Percentiles rank a stretch among this genome's conserved stretches.
These are phyloP conservation scores for Globisporangium nagaii DNA, from an alignment of 352 stramenopile species.

Conservation along the genomic window DNA sequence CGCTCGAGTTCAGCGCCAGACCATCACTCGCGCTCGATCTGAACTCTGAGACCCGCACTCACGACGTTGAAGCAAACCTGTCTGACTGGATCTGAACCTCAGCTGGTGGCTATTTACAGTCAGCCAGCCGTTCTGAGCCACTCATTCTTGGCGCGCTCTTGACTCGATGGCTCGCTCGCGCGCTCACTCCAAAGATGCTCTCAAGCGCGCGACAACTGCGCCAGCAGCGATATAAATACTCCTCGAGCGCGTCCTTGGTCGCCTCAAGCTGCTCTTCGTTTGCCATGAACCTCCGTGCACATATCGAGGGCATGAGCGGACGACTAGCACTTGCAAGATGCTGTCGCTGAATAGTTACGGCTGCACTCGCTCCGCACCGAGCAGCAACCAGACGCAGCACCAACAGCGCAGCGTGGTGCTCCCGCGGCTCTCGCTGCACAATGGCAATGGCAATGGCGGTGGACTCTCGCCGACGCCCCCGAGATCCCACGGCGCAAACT, in stretches of 20 bases:
- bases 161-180: too few species aligned
- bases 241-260: too few species aligned
- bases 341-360: slow-evolving; percentile 18
- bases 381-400: slow-evolving; percentile 13
- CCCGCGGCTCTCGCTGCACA: slow-evolving; percentile 28
- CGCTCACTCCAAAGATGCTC: too few species aligned
- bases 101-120: too few species aligned
- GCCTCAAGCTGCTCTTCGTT: too few species aligned
- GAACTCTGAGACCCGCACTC: not conserved
- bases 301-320: not conserved
- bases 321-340: slow-evolving; percentile 9
- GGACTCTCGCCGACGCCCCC: slow-evolving; percentile 12
- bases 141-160: too few species aligned
- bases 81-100: not conserved
- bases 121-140: too few species aligned
- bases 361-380: slow-evolving; percentile 4
- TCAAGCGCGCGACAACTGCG: too few species aligned
- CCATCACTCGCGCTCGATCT: not conserved
- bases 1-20: too few species aligned
- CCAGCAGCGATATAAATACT: not conserved
- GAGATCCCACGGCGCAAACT: slow-evolving; percentile 25
- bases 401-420: slow-evolving; percentile 20
- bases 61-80: not conserved
- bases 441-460: slow-evolving; percentile 13
- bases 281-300: too few species aligned